A percentile compares a stretch with the other conserved stretches of the same genome.
Conservation (phyloP, 164 flowering plant genomes). For the Chimonanthus praecox region DNA sequence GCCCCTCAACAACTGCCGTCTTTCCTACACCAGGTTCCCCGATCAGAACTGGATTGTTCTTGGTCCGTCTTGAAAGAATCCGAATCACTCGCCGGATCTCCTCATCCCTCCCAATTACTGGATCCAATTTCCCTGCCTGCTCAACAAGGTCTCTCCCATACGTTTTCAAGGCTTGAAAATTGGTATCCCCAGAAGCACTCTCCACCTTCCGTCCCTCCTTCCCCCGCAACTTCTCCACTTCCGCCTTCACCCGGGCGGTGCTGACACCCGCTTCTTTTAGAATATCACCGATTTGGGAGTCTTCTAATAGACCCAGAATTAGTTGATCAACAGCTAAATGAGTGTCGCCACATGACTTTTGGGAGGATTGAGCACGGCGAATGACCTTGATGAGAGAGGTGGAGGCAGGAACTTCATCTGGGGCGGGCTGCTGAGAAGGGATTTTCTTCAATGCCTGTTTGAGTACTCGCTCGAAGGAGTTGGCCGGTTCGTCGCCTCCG, state of each 20-base stretch:
- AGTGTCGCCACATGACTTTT: conserved; percentile 61
- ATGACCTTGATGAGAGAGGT: conserved; percentile 55
- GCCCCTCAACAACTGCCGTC: conserved; percentile 84
- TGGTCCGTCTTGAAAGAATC: conserved; percentile 71
- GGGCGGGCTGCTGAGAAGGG: conserved; percentile 70
- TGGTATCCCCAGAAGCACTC: conserved; percentile 79
- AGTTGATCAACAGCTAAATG: conserved; percentile 72
- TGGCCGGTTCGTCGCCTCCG: conserved; percentile 51
- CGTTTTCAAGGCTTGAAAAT: conserved; percentile 75
- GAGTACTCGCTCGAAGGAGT: conserved; percentile 58
- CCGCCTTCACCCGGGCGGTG: conserved; percentile 47
- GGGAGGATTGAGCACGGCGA: conserved; percentile 63
- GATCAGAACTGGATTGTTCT: conserved; percentile 83
- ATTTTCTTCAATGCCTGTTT: conserved; percentile 55
- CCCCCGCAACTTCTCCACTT: conserved; percentile 80
- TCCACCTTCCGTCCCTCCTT: conserved; percentile 81
- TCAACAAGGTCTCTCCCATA: conserved; percentile 87
- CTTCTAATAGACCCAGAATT: conserved; percentile 76
- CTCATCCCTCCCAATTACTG: conserved; percentile 84
- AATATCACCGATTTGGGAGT: conserved; percentile 67
- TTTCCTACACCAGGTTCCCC: conserved; percentile 94
- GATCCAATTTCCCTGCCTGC: conserved; percentile 82
- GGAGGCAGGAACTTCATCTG: conserved; percentile 68
- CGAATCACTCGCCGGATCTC: conserved; percentile 72
- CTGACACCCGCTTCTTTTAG: conserved; percentile 73